Evolutionary conservation across 495 filamentous ascomycete species (phyloP), one percentile per base, ranked within the genome.

Genomic region (Aspergillus biplanus): DNA sequence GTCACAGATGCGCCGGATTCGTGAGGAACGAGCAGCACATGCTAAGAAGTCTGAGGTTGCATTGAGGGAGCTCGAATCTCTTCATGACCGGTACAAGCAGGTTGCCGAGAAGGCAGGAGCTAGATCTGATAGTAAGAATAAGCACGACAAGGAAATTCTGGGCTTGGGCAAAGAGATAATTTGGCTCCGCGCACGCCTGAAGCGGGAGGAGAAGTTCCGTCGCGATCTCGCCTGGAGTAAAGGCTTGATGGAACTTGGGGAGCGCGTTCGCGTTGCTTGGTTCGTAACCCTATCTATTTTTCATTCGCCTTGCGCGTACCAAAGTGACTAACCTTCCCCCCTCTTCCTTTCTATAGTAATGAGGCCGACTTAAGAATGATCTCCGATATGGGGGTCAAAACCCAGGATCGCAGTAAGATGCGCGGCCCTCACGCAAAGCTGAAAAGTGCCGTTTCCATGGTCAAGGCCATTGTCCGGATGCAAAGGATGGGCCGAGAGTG

Each of bases 161-260:
- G 93, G 93, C 11, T 80, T 99, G 71, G 86, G 85, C 63, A 89
- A 93, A 75, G 92, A 97, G 73, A 94, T 97, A 67, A 82, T 92
- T 65, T 99, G 90, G 88, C 85, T 98, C 61, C 83, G 88, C 62
- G 92, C 91, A 5, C 85, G 87, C 55, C 87, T 89, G 72, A 82
- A 85, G 71, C 84, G 95, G 27, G 94, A 97, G 77, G 86, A 90
- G 67, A 86, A 83, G 57, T 88, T 98, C 76, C 82, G 95, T 52
- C 82, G 80, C 49, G 90, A 90, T 64, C 79, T 93, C 57, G 89
- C 87, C 31, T 96, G 80, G 90, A 90, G 74, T 90, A 99, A 86
- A 84, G 82, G 75, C 88, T 68, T 88, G 65, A 87, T 95, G 84
- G 90, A 93, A 75, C 86, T 98, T 55, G 86, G 78, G 32, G 80